Conservation (phyloP, 2,329 filamentous ascomycete species). For the Karstenula rhodostoma region DNA sequence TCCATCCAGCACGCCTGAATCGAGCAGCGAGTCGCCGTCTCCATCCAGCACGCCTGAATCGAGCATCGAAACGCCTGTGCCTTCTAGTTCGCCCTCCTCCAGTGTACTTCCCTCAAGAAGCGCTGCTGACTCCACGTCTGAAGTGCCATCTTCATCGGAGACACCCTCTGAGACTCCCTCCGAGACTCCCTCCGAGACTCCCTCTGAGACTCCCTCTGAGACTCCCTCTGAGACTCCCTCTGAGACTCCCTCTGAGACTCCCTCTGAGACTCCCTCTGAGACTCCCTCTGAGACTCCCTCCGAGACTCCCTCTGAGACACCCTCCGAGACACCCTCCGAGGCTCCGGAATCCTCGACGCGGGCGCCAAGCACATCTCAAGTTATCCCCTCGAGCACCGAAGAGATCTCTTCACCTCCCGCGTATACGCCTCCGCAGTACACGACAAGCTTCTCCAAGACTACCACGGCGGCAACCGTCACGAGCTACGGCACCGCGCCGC, state of each 20-base stretch:
- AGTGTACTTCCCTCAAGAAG: constrained; percentile 26
- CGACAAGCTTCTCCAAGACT: constrained; percentile 10
- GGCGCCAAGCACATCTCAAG: constrained; percentile 4
- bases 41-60: constrained; percentile 12
- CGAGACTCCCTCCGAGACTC: background rate
- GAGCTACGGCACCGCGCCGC: background rate
- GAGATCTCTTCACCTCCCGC: constrained; percentile 12
- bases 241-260: background rate
- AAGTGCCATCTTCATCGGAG: constrained; percentile 23
- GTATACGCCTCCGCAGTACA: background rate
- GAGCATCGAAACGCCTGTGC: constrained; percentile 16
- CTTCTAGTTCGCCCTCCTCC: constrained; percentile 11
- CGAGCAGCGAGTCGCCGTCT: constrained; percentile 2
- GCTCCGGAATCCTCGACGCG: background rate
- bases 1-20: constrained; percentile 14
- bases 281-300: background rate
- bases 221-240: background rate
- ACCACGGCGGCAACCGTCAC: constrained; percentile 15
- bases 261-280: background rate
- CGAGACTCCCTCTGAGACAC: background rate
- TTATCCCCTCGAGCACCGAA: constrained; percentile 5
- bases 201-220: background rate
- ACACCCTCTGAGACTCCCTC: background rate
- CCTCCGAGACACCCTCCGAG: background rate
- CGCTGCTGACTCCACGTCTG: constrained; percentile 30